Evolutionary conservation across 306 rosid species (phyloP), one percentile per base, ranked within the genome.

Genomic region (Acacia acuminata): DNA sequence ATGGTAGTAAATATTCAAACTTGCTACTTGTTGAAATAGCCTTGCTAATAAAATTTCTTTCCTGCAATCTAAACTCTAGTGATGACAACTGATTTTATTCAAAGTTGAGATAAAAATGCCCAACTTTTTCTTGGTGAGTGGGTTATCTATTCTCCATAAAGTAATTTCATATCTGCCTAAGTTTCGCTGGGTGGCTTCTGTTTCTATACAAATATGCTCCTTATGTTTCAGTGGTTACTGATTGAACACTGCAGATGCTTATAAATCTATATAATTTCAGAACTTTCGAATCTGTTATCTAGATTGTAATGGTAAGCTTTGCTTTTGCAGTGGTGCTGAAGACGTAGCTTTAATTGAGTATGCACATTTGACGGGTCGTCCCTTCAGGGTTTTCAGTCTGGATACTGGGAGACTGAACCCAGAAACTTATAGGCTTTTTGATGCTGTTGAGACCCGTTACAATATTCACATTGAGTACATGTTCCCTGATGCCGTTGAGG

Each of bases 401-500:
- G 99, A 94, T 86, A 96, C 99, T 0, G 99, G 98, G 77, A 92
- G 98, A 82, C 76, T 96, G 84, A 96, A 96, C 79, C 94, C 98
- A 3, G 98, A 96, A 88, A 96, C 99, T 12, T 96, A 96, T 50
- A 88, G 74, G 63, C 77, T 88, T 53, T 96, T 94, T 70, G 97
- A 96, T 32, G 81, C 83, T 0, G 97, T 96, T 68, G 99, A 96
- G 92, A 94, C 90, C 87, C 97, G 79, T 43, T 94, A 94, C 76
- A 96, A 94, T 32, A 96, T 96, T 78, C 94, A 64, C 80, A 94
- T 96, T 36, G 99, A 96, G 55, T 94, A 94, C 90, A 96, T 92
- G 98, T 96, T 92, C 86, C 99, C 98, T 3, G 99, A 96, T 82
- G 80, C 99, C 0, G 94, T 96, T 88, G 99, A 96, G 89, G 98